Evolutionary conservation across 148 eudicot genomes (phyloP), one percentile per base, ranked within the genome.

Genomic region (Polygonum aviculare): DNA sequence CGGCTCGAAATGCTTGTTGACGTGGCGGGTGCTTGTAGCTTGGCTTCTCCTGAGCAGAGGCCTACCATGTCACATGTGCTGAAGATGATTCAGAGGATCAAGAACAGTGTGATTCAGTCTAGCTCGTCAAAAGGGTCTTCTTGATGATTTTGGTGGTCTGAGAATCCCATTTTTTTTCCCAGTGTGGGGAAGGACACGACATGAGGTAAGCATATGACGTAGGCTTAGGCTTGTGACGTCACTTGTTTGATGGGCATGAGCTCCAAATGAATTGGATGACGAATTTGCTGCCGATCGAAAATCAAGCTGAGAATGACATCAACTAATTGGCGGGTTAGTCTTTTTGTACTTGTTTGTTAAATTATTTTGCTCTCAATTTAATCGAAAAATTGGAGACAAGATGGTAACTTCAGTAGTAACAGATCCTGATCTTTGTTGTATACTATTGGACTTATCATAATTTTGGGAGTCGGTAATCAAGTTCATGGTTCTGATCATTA

Each of bases 11-110:
- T 94, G 98, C 91, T 94, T 4, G 88, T 90, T 5, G 97, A 94
- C 60, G 89, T 91, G 62, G 93, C 97, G 0, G 81, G 87, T 75
- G 74, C 87, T 19, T 91, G 97, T 77, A 87, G 97, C 73, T 74
- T 86, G 82, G 82, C 87, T 3, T 94, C 98, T 12, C 97, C 94
- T 0, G 95, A 94, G 70, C 98, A 94, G 69, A 80, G 97, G 81
- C 98, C 98, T 0, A 79, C 89, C 19, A 94, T 90, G 91, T 80
- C 93, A 86, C 94, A 94, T 47, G 97, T 87, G 77, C 69, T 94
- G 83, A 91, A 90, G 77, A 88, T 90, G 93, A 88, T 91, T 78
- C 94, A 88, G 54, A 89, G 85, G 76, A 88, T 94, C 15, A 91
- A 94, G 81, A 86, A 81, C 77, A 87, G 77, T 67, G 83, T 81